Evolutionary conservation across 208 protist species (phyloP).

Genomic region (Wallacemonas sp.): DNA sequence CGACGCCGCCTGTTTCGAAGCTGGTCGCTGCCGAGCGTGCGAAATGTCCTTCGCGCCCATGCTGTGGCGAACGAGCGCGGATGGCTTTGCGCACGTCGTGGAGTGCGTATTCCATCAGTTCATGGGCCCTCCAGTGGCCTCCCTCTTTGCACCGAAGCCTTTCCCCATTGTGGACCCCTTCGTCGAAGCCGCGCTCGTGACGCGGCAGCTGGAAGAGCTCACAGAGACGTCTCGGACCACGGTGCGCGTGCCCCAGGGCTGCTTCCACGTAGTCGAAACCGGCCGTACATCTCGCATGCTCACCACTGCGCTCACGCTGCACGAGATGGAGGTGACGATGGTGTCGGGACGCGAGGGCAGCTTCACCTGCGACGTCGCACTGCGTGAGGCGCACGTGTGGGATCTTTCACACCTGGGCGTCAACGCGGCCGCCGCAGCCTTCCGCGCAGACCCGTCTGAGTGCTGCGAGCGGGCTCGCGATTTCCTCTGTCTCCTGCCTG

Average conservation of each 20-base stretch:
- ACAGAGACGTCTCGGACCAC: neutral
- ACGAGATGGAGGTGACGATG: neutral
- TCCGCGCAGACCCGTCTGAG: constrained; percentile 5
- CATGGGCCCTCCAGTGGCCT: neutral
- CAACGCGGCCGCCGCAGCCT: neutral
- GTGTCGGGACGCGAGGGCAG: neutral
- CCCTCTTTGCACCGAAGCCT: neutral
- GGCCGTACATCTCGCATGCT: no score
- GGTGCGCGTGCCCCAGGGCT: neutral
- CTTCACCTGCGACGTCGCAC: neutral
- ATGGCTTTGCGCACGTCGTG: neutral
- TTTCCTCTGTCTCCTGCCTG: constrained; percentile 1
- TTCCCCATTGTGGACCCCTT: neutral
- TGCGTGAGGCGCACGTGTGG: constrained; percentile 1
- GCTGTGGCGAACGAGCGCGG: neutral
- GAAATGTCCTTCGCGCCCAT: constrained; percentile 1
- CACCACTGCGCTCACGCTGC: neutral
- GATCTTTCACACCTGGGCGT: constrained; percentile 7
- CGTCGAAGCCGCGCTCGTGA: neutral
- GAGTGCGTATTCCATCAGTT: neutral
- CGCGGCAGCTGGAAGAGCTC: neutral
- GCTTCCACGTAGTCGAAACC: neutral
- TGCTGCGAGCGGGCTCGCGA: constrained; percentile 1
- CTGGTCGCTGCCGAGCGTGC: neutral
- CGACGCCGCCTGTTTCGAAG: neutral